Base-by-base conservation (phyloP, 257 asterid genomes). In the Capsicum pubescens region DNA sequence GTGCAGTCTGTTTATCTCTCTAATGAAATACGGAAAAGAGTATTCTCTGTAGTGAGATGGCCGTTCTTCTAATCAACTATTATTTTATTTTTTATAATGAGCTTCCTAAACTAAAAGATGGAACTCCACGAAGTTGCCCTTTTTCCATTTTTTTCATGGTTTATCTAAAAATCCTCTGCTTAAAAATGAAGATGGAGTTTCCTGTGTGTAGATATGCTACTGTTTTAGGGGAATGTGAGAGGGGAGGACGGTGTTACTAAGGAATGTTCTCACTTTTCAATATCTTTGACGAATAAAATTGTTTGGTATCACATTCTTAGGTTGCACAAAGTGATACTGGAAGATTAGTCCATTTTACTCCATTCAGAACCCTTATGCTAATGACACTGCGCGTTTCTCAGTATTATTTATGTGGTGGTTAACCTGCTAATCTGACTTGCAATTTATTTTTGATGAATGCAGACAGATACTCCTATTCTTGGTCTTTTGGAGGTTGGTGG, bases 391-490 rank as follows among this genome's bases (percentile, higher is more conserved):
- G 8, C 12, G 14, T 54, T 77, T 8, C 17, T 54, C 81, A 26
- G 9, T 77, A 36, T 54, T 21, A 42, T 70, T 58, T 84, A 61
- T 78, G 68, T 61, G 83, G 72, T 48, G 84, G 35, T 82, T 66
- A 64, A 14, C 26, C 63, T 77, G 50, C 79, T 14, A 7, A 67
- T 50, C 59, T 66, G 74, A 82, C 69, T 68, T 82, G 67, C 57
- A 57, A 78, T 89, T 85, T 83, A 11, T 56, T 83, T 26, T 61
- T 58, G 9, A 82, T 85, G 13, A 83, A 82, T 84, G 89, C 95
- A 95, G 98, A 95, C 93, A 42, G 98, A 94, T 87, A 92, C 97
- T 63, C 98, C 99, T 42, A 95, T 97, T 88, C 98, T 97, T 76
- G 99, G 99, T 79, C 94, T 97, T 67, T 56, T 93, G 85, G 98